phyloP scores from a whole-genome alignment of 345 rosid genomes.

The Eucalyptus melliodora region DNA sequence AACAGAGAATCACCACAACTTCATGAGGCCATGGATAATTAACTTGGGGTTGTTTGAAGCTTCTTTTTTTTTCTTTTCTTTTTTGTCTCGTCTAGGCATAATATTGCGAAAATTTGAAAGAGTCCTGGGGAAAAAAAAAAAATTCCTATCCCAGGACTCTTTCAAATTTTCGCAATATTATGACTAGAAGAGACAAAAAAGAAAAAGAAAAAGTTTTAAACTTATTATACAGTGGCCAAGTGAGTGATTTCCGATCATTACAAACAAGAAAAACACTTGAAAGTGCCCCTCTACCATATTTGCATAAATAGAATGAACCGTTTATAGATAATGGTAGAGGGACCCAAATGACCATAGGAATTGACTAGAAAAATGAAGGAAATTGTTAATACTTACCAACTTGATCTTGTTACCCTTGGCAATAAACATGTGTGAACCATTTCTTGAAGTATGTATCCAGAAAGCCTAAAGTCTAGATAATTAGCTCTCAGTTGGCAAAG shows the following conservation, averaged over 20 bases:
- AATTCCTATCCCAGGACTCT: too few species aligned
- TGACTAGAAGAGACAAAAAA: too few species aligned
- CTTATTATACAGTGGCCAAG: fast-evolving
- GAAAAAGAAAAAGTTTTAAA: not conserved
- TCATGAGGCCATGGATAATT: not conserved
- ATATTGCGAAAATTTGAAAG: not conserved
- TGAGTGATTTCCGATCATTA: not conserved
- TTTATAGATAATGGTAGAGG: not conserved
- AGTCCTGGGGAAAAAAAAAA: too few species aligned
- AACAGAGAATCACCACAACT: not conserved
- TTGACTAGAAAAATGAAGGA: not conserved
- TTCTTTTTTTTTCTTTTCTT: not conserved
- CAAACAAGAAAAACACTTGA: too few species aligned
- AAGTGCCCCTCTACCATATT: not conserved
- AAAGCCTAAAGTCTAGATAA: not conserved
- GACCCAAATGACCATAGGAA: not conserved
- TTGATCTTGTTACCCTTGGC: not conserved
- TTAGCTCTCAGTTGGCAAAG: not conserved
- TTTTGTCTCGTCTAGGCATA: not conserved
- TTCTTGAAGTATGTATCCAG: not conserved
- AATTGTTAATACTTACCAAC: not conserved
- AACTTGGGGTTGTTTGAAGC: not conserved
- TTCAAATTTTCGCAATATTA: too few species aligned
- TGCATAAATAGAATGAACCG: not conserved
- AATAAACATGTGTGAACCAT: not conserved